Base-by-base conservation (phyloP, 192 early-diverging fungal species). In the Umbelopsis sp. region DNA sequence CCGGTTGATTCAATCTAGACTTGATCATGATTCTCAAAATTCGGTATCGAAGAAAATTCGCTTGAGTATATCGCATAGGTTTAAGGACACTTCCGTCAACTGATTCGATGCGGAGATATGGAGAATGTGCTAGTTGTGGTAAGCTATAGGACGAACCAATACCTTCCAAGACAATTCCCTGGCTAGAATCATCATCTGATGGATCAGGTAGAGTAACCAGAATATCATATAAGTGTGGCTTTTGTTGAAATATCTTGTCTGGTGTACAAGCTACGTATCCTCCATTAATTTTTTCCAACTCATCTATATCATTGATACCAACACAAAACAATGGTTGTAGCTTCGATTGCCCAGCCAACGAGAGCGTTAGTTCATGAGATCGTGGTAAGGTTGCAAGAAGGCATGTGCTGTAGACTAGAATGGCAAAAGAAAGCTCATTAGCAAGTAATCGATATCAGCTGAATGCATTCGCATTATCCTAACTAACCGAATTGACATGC, bases 231-330 rank as follows among this genome's bases (percentile, higher is more conserved):
- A 87, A 71, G 31, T 81, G 69, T 22, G 49, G 70, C 68, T 87
- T 87, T 17, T 72, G 71, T 24, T 82, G 41, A 59, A 87, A 82
- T 22, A 87, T 77, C 11, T 73, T 76, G 68, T 87, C 85, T 14
- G 83, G 79, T 32, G 85, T 87, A 85, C 83, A 87, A 44, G 80
- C 82, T 53, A 85, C 79, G 69, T 81, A 87, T 29, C 79, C 84
- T 12, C 76, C 75, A 26, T 65, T 43, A 0, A 75, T 56, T 11
- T 49, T 45, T 43, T 76, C 70, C 26, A 87, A 51, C 22, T 75
- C 32, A 26, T 77, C 68, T 36, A 87, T 80, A 66, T 87, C 85
- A 66, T 80, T 77, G n/a, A 87, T 76, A 3, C 85, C 83, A 22
- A 85, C 74, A 65, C 75, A 75, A 45, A 83, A 87, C 50, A 82